phyloP scores from a whole-genome alignment of 331 rosid species.

The Quercus phellos region DNA sequence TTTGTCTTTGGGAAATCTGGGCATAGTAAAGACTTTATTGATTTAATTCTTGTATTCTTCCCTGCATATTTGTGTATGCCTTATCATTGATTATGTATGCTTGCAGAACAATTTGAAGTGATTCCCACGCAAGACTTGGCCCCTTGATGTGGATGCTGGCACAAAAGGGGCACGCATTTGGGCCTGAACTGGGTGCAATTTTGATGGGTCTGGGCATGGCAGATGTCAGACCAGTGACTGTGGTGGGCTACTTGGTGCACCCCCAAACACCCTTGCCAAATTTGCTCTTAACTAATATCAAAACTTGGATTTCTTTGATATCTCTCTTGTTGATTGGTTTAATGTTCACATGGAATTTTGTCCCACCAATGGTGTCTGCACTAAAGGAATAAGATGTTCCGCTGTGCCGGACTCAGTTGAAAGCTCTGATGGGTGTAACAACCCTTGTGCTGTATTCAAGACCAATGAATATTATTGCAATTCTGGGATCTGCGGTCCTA shows the following conservation, averaged over 20 bases:
- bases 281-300: slow-evolving; percentile 29
- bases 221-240: slow-evolving; percentile 52
- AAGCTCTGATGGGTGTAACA: slow-evolving; percentile 49
- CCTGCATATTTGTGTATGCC: background rate
- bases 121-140: slow-evolving; percentile 25
- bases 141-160: slow-evolving; percentile 9
- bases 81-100: background rate
- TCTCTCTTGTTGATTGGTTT: slow-evolving; percentile 54
- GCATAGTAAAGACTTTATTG: no score
- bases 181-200: slow-evolving; percentile 52
- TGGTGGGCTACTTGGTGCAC: slow-evolving; percentile 34
- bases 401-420: slow-evolving; percentile 36
- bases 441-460: slow-evolving; percentile 51
- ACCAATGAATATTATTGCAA: slow-evolving; percentile 20
- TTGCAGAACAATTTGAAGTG: no score
- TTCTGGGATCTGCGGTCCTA: slow-evolving; percentile 30
- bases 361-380: slow-evolving; percentile 32
- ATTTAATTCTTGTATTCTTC: background rate
- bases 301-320: slow-evolving; percentile 39
- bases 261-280: slow-evolving; percentile 53
- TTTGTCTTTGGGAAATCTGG: no score
- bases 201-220: slow-evolving; percentile 35
- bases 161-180: slow-evolving; percentile 39
- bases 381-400: slow-evolving; percentile 26
- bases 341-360: slow-evolving; percentile 39